Conservation (phyloP, 75 land plant genomes). For the Picea glauca region DNA sequence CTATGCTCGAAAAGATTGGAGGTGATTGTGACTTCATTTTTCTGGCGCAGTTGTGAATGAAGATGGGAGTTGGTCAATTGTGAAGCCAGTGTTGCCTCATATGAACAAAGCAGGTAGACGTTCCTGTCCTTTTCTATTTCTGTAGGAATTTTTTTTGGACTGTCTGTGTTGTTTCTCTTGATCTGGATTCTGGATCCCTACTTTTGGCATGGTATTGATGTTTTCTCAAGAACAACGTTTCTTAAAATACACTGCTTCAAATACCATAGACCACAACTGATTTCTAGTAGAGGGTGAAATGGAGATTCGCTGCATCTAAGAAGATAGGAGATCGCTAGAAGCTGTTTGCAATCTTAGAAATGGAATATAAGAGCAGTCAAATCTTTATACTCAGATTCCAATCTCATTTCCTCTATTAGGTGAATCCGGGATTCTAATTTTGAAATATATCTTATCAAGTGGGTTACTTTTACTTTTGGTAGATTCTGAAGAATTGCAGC, state of each 20-base stretch:
- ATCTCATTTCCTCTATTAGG: no score
- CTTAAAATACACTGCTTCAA: not conserved
- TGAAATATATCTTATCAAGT: not conserved
- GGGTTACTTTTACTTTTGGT: no score
- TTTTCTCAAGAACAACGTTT: not conserved
- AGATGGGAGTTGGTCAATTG: conserved; percentile 83
- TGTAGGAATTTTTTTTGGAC: not conserved
- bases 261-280: no score
- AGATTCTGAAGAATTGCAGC: no score
- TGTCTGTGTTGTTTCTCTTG: not conserved
- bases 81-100: conserved; percentile 37
- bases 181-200: not conserved
- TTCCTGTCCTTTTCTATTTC: not conserved
- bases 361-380: not conserved
- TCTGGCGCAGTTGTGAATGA: conserved; percentile 60
- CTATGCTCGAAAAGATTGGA: no score
- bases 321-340: no score
- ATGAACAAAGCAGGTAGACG: conserved; percentile 37
- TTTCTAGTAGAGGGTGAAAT: no score
- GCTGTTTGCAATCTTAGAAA: not conserved
- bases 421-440: not conserved
- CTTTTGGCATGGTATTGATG: not conserved
- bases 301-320: no score
- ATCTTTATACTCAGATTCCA: not conserved
- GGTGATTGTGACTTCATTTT: conserved; percentile 2